Percentiles rank a stretch among this genome's conserved stretches.
Evolutionary conservation across 2,329 filamentous ascomycete genomes (phyloP).

Genomic region (Rhynchosporium graminicola): DNA sequence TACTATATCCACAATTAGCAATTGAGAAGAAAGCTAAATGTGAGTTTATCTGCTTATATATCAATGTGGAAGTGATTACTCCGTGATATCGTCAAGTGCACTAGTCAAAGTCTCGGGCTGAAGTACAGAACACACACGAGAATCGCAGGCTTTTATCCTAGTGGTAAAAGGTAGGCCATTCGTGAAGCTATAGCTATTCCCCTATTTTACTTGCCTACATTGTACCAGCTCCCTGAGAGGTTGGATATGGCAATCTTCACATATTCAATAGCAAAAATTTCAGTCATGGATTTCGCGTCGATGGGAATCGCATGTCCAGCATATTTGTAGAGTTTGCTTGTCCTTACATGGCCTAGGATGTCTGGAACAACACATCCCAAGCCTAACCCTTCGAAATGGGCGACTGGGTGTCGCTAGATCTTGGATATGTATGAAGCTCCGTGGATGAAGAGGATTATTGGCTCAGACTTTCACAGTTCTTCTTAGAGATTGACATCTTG

Average conservation of each 20-base stretch:
- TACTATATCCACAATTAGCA: too few species aligned
- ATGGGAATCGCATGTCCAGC: neutral
- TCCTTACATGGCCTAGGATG: neutral
- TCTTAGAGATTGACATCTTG: too few species aligned
- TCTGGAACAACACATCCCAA: constrained; percentile 3
- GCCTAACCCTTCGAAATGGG: neutral
- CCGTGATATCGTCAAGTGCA: neutral
- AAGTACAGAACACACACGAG: neutral
- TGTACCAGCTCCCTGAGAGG: too few species aligned
- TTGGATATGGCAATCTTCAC: neutral
- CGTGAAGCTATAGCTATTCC: neutral
- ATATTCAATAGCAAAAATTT: neutral
- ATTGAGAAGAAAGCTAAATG: too few species aligned
- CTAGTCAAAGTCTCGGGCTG: constrained; percentile 2
- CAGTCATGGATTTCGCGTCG: neutral
- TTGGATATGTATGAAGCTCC: neutral
- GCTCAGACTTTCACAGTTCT: neutral
- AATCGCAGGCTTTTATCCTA: neutral
- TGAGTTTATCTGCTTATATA: too few species aligned
- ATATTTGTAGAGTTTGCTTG: neutral
- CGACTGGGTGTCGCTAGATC: constrained; percentile 3
- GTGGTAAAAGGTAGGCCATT: neutral
- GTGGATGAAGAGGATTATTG: constrained; percentile 1
- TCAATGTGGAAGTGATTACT: neutral
- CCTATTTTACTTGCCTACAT: neutral